These are phyloP conservation scores for Piromyces finnis DNA, from an alignment of 192 early-diverging fungal genomes.

Conservation along the genomic window DNA sequence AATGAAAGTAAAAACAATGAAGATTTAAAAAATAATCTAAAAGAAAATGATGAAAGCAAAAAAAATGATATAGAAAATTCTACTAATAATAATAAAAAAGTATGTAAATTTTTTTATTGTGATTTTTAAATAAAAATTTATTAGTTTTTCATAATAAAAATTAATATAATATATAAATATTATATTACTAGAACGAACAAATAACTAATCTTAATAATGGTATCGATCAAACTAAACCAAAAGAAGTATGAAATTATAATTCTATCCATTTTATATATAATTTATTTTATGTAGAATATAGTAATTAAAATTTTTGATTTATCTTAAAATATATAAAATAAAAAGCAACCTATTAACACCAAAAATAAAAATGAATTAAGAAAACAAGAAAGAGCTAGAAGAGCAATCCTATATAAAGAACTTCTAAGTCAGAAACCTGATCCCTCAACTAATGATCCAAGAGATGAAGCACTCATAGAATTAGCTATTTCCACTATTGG, in stretches of 20 bases:
- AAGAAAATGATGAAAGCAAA: not conserved
- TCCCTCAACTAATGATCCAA: conserved; percentile 34
- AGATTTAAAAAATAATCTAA: no score
- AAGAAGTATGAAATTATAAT: no score
- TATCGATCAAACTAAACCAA: not conserved
- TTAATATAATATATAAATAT: no score
- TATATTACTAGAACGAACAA: not conserved
- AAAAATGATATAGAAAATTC: not conserved
- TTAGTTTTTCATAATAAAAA: no score
- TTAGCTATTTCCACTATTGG: conserved; percentile 39
- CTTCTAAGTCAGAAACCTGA: conserved; percentile 39
- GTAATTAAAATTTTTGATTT: no score
- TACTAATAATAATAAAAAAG: not conserved
- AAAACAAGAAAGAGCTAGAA: conserved; percentile 26
- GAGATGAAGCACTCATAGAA: conserved; percentile 33
- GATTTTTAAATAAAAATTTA: no score
- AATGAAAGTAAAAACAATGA: not conserved
- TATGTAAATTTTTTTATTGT: no score
- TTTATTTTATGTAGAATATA: no score
- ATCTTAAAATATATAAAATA: no score
- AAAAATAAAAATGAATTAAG: conserved; percentile 33
- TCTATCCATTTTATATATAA: no score
- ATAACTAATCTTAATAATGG: not conserved
- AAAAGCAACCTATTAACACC: conserved; percentile 4
- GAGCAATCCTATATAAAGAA: conserved; percentile 26